Percentiles rank a stretch among this genome's conserved stretches.
Evolutionary conservation across 768 basidiomycete species (phyloP).

Genomic region (Sistotremastrum niveocremeum): DNA sequence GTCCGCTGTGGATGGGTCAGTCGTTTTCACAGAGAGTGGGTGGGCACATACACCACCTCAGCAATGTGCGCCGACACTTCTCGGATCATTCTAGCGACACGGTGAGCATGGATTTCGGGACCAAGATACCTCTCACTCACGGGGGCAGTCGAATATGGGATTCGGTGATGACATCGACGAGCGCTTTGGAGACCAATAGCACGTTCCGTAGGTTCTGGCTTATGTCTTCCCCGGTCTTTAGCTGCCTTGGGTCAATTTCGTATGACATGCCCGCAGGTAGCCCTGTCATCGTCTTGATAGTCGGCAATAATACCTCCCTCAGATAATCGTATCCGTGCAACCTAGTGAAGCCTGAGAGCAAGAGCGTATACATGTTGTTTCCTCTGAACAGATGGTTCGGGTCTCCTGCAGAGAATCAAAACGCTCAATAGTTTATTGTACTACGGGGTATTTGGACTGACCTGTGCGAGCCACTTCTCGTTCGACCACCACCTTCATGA

Average conservation of each 20-base stretch:
- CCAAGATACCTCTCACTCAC: constrained; percentile 29
- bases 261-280: constrained; percentile 65
- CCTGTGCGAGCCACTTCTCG: constrained; percentile 70
- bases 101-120: constrained; percentile 7
- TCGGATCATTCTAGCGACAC: constrained; percentile 55
- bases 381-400: constrained; percentile 77
- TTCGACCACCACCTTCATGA: constrained; percentile 78
- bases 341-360: constrained; percentile 74
- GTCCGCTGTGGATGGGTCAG: constrained; percentile 25
- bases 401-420: constrained; percentile 34
- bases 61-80: constrained; percentile 79
- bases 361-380: constrained; percentile 78
- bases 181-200: constrained; percentile 57
- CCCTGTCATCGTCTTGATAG: constrained; percentile 60
- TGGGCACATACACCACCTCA: constrained; percentile 49
- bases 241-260: constrained; percentile 54
- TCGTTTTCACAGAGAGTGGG: background rate
- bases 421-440: background rate
- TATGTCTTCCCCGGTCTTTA: constrained; percentile 40
- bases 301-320: constrained; percentile 61
- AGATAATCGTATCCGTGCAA: constrained; percentile 90
- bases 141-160: constrained; percentile 61
- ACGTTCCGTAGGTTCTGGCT: constrained; percentile 58
- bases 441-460: constrained; percentile 17
- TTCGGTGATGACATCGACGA: constrained; percentile 59